A percentile compares a stretch with the other conserved stretches of the same genome.
These are phyloP conservation scores for Ophiostoma angusticollis DNA, from an alignment of 2,329 filamentous ascomycete species.

Conservation along the genomic window DNA sequence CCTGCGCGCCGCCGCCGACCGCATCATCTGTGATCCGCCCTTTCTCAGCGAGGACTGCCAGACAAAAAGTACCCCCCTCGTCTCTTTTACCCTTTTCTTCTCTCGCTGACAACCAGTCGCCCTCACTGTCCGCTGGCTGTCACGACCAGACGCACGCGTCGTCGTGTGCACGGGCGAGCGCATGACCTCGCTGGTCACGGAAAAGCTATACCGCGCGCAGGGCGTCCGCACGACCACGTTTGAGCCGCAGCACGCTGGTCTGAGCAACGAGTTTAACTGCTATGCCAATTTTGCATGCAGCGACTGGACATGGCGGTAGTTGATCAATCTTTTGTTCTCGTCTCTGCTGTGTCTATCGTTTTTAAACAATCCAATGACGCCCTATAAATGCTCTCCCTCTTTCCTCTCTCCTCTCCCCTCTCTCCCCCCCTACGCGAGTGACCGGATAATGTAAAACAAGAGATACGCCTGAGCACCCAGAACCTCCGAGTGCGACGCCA, in stretches of 20 bases:
- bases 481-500: constrained; percentile 74
- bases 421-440: constrained; percentile 29
- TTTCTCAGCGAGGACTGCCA: constrained; percentile 73
- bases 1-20: constrained; percentile 44
- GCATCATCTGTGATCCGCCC: constrained; percentile 64
- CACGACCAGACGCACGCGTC: constrained; percentile 35
- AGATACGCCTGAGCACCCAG: constrained; percentile 78
- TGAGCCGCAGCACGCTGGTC: constrained; percentile 54
- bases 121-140: constrained; percentile 61
- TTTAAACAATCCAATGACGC: no score
- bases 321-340: no score
- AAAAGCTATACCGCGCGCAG: constrained; percentile 52
- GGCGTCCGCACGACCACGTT: constrained; percentile 54
- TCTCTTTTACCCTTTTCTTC: not conserved
- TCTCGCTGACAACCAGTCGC: constrained; percentile 38
- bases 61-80: constrained; percentile 48
- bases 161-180: constrained; percentile 68
- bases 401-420: not conserved
- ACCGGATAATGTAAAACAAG: constrained; percentile 70
- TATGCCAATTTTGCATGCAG: constrained; percentile 65
- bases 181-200: constrained; percentile 49
- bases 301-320: constrained; percentile 30
- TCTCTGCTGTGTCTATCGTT: no score
- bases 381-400: no score
- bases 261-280: constrained; percentile 72